Evolutionary conservation across 768 basidiomycete species (phyloP).

Genomic region (Lactifluus rugatus): DNA sequence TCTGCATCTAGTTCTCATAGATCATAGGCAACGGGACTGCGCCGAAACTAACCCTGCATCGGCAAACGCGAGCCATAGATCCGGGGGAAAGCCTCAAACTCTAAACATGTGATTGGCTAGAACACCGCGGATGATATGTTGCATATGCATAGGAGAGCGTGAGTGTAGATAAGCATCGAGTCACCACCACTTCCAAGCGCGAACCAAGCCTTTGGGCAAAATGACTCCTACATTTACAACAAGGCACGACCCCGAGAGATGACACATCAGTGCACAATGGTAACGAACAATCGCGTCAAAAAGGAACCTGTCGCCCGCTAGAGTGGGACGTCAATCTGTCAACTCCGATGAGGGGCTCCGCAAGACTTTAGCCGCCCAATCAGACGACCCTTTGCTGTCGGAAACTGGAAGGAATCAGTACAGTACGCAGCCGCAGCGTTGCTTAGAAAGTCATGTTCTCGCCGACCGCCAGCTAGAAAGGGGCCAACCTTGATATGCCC

Average conservation of each 20-base stretch:
- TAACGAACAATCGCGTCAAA: not conserved
- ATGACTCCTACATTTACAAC: not conserved
- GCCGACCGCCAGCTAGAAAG: not conserved
- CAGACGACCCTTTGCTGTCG: not conserved
- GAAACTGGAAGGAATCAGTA: not conserved
- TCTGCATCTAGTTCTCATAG: not conserved
- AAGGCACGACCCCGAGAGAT: not conserved
- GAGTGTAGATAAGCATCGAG: not conserved
- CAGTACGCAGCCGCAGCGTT: not conserved
- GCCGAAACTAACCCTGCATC: not conserved
- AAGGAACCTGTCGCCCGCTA: not conserved
- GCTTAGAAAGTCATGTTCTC: not conserved
- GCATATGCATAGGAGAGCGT: not conserved
- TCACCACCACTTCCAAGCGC: not conserved
- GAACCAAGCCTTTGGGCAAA: not conserved
- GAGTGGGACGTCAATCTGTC: not conserved
- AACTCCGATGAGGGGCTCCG: not conserved
- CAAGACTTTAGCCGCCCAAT: not conserved
- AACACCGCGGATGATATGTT: not conserved
- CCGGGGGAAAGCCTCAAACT: not conserved
- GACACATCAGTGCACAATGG: not conserved
- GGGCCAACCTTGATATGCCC: not conserved
- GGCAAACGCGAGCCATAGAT: not conserved
- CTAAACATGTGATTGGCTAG: not conserved
- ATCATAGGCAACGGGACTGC: not conserved